Base-by-base conservation (phyloP, 768 basidiomycete genomes). In the Termitomyces sp. region DNA sequence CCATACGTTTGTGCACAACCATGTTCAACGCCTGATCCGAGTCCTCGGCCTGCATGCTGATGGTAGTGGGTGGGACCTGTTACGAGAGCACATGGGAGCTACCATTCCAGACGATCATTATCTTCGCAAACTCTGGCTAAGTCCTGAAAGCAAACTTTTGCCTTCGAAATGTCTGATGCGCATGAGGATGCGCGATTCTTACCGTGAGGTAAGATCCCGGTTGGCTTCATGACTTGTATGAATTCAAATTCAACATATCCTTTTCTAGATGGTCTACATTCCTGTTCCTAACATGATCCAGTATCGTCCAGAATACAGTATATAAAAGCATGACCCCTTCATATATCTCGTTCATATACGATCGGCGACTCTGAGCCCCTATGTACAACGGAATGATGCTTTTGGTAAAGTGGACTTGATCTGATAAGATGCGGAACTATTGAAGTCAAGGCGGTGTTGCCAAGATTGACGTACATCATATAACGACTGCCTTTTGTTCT, bases 1-100 rank as follows among this genome's bases (percentile, higher is more conserved):
- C 61, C 81, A 83, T 64, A 83, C 81, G 1, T 77, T 83, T 50
- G 70, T 84, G 17, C 81, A 83, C 64, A 83, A 81, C 65, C 82
- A 84, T 58, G 68, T 83, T 21, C 82, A 84, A 65, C 77, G 82
- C 19, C 64, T 84, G 31, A 80, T 80, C 21, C 74, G 82, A 28
- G 67, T 83, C 8, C 74, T 84, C 19, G 77, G 74, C 3, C 63
- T 82, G 60, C 82, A 84, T 62, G 68, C 73, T 54, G 74, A 78
- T 62, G 82, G 81, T 3, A 64, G 68, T 38, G 82, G 79, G 10
- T 83, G 80, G 78, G 73, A 71, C 50, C 71, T 80, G 54, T 70
- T 84, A 21, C 71, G 81, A 58, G 63, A 66, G 49, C 75, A 80
- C 56, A 71, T 84, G 71, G 65, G 59, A 30, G 63, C 69, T 12